A percentile compares a stretch with the other conserved stretches of the same genome.
phyloP scores from a whole-genome alignment of 2,329 filamentous ascomycete genomes.

The Pleurostoma richardsiae region DNA sequence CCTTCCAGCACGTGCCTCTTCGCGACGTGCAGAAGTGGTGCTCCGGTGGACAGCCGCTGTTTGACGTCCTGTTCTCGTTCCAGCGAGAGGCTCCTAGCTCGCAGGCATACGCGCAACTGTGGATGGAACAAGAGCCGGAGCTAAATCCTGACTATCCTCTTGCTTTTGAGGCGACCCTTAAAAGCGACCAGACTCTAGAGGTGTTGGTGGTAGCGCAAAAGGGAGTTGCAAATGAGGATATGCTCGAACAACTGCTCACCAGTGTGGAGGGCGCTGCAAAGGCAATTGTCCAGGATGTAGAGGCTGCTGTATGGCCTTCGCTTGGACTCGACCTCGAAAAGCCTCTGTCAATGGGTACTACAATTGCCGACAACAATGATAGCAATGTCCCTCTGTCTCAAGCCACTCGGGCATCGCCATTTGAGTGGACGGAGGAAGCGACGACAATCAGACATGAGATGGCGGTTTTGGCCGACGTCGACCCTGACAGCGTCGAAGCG shows the following conservation, averaged over 20 bases:
- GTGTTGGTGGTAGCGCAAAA: conserved; percentile 57
- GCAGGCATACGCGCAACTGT: conserved; percentile 32
- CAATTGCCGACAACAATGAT: neutral
- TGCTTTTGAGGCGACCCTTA: conserved; percentile 67
- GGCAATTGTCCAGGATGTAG: conserved; percentile 13
- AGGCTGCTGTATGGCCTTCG: neutral
- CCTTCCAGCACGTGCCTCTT: conserved; percentile 75
- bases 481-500: conserved; percentile 45
- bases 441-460: conserved; percentile 55
- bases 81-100: conserved; percentile 43
- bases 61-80: conserved; percentile 81
- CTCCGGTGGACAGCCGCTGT: conserved; percentile 54
- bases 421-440: conserved; percentile 56
- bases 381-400: no score
- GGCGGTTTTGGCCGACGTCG: conserved; percentile 52
- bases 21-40: conserved; percentile 79
- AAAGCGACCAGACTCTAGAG: conserved; percentile 37
- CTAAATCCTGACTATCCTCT: conserved; percentile 65
- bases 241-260: conserved; percentile 30
- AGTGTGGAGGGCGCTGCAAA: conserved; percentile 26
- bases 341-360: neutral
- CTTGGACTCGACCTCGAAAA: no score
- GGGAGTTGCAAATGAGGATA: conserved; percentile 22
- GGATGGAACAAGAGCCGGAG: conserved; percentile 46
- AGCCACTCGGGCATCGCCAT: conserved; percentile 17